Base-by-base conservation (phyloP, 225 moss, liverwort and hornwort genomes). In the Marchantia paleacea region DNA sequence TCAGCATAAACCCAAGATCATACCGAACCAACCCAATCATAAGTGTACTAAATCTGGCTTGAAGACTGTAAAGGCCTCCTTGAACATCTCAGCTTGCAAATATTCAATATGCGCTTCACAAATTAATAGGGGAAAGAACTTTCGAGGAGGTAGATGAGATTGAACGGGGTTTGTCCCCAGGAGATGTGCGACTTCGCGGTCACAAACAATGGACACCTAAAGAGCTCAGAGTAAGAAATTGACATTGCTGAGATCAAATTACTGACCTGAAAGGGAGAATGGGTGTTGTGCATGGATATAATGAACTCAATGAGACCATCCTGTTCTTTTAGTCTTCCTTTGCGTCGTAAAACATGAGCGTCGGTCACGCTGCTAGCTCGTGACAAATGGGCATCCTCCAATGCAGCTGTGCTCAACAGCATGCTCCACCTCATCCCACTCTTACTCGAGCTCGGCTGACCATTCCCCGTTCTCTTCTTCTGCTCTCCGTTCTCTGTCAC, bases 231-330 rank as follows among this genome's bases (percentile, higher is more conserved):
- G 39, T 39, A 39, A 39, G 5, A 39, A 39, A 39, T 39, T 39
- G 20, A 24, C 20, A 72, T 22, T 0, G 10, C 24, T 20, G 52
- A 55, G 13, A 28, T 22, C 12, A 49, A 49, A 16, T 7, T 25
- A 78, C 66, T 12, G 62, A 88, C 88, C 82, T 96, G 91, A 60
- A 88, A 85, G 2, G 96, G 91, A 19, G 96, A 96, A 81, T 96
- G 96, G 5, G 96, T 96, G 58, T 87, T 75, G 78, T 96, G 96
- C 94, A 96, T 92, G 14, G 94, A 94, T 77, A 96, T 91, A 55
- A 96, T 94, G 82, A 96, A 96, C 78, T 94, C 94, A 52, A 96
- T 96, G 65, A 96, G 81, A 0, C 96, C 96, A 80, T 96, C 96
- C 83, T 96, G 96, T 82, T 96, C 96, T 75, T 96, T 96, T 11